phyloP scores from a whole-genome alignment of 148 eudicot species.

The Spergularia bocconei region DNA sequence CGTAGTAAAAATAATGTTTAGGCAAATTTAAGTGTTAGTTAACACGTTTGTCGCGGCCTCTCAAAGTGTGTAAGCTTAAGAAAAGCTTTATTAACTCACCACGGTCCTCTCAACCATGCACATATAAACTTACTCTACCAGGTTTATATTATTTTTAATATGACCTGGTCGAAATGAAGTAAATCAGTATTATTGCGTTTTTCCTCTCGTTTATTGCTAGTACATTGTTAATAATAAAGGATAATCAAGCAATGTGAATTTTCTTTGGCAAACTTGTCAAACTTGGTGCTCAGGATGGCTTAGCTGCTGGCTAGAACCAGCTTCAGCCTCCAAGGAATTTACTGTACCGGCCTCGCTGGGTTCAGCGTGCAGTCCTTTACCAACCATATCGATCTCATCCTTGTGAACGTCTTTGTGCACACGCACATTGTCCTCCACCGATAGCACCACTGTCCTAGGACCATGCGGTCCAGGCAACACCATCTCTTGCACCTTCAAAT shows the following conservation, averaged over 20 bases:
- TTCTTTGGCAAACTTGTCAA: constrained; percentile 6
- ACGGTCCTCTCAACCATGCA: too few relatives aligned
- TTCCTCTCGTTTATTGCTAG: neutral
- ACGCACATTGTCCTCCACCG: constrained; percentile 33
- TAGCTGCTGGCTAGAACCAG: constrained; percentile 21
- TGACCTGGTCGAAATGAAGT: too few relatives aligned
- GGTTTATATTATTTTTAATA: too few relatives aligned
- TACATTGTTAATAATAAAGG: too few relatives aligned
- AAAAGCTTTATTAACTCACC: too few relatives aligned
- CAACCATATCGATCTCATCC: constrained; percentile 27
- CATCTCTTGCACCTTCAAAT: constrained; percentile 35
- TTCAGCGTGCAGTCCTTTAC: constrained; percentile 13
- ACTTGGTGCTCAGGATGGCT: constrained; percentile 28
- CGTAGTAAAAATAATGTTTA: too few relatives aligned
- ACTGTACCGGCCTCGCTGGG: neutral
- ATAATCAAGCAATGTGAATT: neutral
- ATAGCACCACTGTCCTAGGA: constrained; percentile 18
- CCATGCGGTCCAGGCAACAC: constrained; percentile 35
- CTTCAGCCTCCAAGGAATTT: neutral
- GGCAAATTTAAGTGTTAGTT: too few relatives aligned
- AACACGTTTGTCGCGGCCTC: too few relatives aligned
- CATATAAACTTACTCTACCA: too few relatives aligned
- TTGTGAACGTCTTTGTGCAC: constrained; percentile 26
- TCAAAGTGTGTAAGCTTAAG: too few relatives aligned
- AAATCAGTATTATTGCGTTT: neutral